phyloP scores from a whole-genome alignment of 768 basidiomycete species.

The Kwoniella mangroviensis region DNA sequence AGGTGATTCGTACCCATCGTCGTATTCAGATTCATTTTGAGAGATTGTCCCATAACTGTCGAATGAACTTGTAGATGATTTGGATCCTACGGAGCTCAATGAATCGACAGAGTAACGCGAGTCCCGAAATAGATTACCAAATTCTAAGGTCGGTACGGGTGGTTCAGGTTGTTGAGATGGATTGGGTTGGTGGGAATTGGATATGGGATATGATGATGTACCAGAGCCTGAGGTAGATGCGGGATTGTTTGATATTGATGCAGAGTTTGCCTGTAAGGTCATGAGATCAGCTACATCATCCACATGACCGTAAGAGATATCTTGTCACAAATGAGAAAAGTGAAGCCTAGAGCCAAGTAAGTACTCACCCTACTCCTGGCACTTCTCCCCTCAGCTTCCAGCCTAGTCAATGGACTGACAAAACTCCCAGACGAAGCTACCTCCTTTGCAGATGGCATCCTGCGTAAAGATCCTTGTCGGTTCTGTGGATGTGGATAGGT shows the following conservation, averaged over 20 bases:
- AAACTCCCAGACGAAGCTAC: slow-evolving; percentile 23
- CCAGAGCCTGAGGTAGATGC: background rate
- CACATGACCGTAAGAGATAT: background rate
- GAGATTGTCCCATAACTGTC: background rate
- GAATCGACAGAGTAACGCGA: slow-evolving; percentile 45
- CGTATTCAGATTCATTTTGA: slow-evolving; percentile 13
- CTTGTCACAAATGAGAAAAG: background rate
- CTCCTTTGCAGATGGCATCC: slow-evolving; percentile 24
- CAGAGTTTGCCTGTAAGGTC: slow-evolving; percentile 15
- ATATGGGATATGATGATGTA: background rate
- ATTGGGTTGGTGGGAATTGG: background rate
- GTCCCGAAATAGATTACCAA: slow-evolving; percentile 38
- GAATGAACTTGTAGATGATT: slow-evolving; percentile 3
- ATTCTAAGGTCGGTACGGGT: slow-evolving; percentile 22
- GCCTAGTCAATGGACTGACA: slow-evolving; percentile 32
- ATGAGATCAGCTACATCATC: background rate
- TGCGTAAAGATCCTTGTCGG: background rate
- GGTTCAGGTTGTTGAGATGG: background rate
- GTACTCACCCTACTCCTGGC: slow-evolving; percentile 25
- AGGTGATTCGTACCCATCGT: slow-evolving; percentile 25
- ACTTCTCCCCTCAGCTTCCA: slow-evolving; percentile 25
- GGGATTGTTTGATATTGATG: slow-evolving; percentile 1
- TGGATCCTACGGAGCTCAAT: slow-evolving; percentile 15
- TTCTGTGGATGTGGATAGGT: background rate
- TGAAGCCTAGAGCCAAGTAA: background rate